Evolutionary conservation across 2,329 filamentous ascomycete genomes (phyloP).

Genomic region (Lithohypha guttulata): DNA sequence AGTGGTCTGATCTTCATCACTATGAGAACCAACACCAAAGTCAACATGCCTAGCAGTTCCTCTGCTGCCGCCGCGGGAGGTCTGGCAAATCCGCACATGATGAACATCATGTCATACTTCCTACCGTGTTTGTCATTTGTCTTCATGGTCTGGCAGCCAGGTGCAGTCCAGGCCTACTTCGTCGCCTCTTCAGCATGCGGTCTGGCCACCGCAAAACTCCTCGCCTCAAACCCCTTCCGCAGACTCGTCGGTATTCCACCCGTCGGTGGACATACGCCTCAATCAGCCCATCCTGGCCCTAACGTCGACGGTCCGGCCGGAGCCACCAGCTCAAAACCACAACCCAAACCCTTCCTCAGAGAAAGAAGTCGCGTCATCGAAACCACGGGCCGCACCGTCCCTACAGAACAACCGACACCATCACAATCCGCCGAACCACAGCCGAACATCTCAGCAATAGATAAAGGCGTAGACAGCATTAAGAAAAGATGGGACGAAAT

Average conservation of each 20-base stretch:
- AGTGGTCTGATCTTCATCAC: slow-evolving; percentile 47
- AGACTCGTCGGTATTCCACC: slow-evolving; percentile 4
- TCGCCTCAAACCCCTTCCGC: slow-evolving; percentile 6
- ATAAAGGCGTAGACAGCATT: slow-evolving; percentile 13
- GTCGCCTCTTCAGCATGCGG: slow-evolving; percentile 28
- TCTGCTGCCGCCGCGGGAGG: too few species aligned
- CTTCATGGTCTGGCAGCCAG: slow-evolving; percentile 46
- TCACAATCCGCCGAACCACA: neutral
- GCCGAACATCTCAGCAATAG: slow-evolving; percentile 12
- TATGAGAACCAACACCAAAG: slow-evolving; percentile 41
- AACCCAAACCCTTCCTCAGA: too few species aligned
- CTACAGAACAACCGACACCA: neutral
- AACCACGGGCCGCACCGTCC: neutral
- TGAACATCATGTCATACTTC: slow-evolving; percentile 27
- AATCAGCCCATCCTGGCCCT: too few species aligned
- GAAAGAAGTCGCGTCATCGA: slow-evolving; percentile 10
- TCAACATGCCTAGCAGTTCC: neutral
- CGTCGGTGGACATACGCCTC: too few species aligned
- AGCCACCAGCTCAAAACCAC: too few species aligned
- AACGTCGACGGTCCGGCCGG: too few species aligned
- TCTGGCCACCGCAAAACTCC: neutral
- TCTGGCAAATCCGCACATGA: slow-evolving; percentile 7
- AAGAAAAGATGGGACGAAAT: too few species aligned
- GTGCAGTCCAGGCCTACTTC: slow-evolving; percentile 55
- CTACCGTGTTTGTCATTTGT: slow-evolving; percentile 44